Conservation (phyloP, 306 rosid genomes). For the Trifolium repens region DNA sequence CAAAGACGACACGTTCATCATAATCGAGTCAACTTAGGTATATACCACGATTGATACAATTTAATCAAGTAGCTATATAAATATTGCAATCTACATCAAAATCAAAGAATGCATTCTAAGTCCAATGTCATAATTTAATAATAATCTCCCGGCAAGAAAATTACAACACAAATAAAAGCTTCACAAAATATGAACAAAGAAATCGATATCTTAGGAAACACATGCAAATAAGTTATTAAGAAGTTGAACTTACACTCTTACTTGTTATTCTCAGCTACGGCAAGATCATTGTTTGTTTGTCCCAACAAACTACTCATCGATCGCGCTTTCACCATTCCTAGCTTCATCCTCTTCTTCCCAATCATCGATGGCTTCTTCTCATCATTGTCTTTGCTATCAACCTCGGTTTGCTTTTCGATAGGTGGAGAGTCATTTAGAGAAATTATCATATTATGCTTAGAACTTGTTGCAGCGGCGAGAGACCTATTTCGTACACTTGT, state of each 20-base stretch:
- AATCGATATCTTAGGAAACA: conserved; percentile 10
- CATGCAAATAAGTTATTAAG: neutral
- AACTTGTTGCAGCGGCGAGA: neutral
- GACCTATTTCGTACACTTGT: conserved; percentile 74
- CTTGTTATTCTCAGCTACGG: conserved; percentile 40
- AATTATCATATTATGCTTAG: neutral
- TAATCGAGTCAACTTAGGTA: conserved; percentile 21
- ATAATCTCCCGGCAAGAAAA: neutral
- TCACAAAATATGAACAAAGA: neutral
- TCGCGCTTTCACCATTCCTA: conserved; percentile 83
- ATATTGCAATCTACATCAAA: neutral
- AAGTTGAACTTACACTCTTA: conserved; percentile 42
- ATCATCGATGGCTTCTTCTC: conserved; percentile 39
- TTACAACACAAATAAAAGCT: neutral
- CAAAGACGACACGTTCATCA: conserved; percentile 37
- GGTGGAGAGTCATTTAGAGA: neutral
- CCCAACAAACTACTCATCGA: conserved; percentile 87
- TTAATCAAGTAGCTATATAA: neutral
- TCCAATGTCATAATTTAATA: neutral
- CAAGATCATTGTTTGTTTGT: conserved; percentile 47
- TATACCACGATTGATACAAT: neutral
- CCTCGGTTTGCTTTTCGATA: conserved; percentile 5
- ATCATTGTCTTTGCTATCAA: neutral
- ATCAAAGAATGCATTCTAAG: neutral
- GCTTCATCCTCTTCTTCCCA: conserved; percentile 55